These are phyloP conservation scores for Daedaleopsis sinensis DNA, from an alignment of 768 basidiomycete species.

Conservation along the genomic window DNA sequence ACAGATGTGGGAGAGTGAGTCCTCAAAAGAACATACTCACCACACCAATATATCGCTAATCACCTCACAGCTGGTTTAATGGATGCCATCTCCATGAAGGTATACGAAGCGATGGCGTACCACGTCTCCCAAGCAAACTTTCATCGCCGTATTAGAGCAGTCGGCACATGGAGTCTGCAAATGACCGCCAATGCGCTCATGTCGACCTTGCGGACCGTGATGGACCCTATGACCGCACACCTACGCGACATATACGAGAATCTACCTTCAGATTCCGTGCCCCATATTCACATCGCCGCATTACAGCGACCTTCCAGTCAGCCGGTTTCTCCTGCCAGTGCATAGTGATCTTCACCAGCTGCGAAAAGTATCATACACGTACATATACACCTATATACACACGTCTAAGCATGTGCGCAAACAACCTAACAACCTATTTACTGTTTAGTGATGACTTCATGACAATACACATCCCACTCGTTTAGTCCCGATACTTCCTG, in stretches of 20 bases:
- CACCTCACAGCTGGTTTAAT: conserved; percentile 70
- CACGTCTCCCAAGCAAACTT: conserved; percentile 92
- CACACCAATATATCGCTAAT: conserved; percentile 31
- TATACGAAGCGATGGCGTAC: conserved; percentile 91
- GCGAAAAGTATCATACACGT: neutral
- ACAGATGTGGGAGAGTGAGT: conserved; percentile 88
- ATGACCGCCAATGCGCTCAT: conserved; percentile 90
- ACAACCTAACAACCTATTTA: neutral
- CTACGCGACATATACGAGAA: conserved; percentile 35
- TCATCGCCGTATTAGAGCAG: conserved; percentile 86
- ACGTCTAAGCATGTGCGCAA: neutral
- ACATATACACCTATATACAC: neutral
- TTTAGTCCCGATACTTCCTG: conserved; percentile 24
- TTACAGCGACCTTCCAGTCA: neutral
- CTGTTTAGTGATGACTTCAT: neutral
- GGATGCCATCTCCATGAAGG: conserved; percentile 88
- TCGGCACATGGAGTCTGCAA: conserved; percentile 94
- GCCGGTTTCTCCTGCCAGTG: neutral
- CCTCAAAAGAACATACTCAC: conserved; percentile 7
- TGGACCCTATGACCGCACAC: conserved; percentile 61
- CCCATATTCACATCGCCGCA: neutral
- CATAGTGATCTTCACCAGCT: neutral
- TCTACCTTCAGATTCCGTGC: conserved; percentile 1
- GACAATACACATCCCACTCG: neutral
- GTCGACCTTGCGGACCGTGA: conserved; percentile 70